These are phyloP conservation scores for Leptomonas seymouri DNA, from an alignment of 208 protist genomes.

Conservation along the genomic window DNA sequence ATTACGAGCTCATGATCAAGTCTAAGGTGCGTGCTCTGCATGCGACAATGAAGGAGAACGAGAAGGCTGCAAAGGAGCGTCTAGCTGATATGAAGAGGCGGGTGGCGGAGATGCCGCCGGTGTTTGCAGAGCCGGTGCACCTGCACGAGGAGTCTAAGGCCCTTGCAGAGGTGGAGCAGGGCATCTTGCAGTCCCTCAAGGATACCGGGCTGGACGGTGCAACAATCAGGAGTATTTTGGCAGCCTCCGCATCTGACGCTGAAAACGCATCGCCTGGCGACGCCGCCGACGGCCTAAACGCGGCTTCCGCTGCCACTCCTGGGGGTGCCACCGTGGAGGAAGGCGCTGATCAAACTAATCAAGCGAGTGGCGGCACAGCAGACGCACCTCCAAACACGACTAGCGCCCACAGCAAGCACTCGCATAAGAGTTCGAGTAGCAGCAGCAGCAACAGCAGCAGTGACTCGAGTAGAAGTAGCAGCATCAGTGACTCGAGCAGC, in stretches of 20 bases:
- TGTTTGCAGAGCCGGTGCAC: constrained; percentile 82
- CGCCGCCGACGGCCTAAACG: background rate
- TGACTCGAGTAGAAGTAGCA: constrained; percentile 13
- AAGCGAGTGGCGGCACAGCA: background rate
- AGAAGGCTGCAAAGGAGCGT: constrained; percentile 45
- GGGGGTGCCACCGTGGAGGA: background rate
- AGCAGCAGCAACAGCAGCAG: constrained; percentile 16
- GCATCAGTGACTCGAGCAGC: constrained; percentile 2
- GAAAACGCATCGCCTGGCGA: constrained; percentile 1
- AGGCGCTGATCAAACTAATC: background rate
- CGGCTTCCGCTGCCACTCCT: background rate
- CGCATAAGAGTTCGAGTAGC: background rate
- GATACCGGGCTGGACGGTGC: constrained; percentile 61
- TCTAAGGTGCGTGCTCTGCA: constrained; percentile 68
- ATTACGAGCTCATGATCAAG: constrained; percentile 59
- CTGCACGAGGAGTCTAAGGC: constrained; percentile 66
- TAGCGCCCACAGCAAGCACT: background rate
- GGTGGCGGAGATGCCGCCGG: constrained; percentile 77
- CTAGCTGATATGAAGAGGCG: constrained; percentile 71
- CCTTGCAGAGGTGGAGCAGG: constrained; percentile 64
- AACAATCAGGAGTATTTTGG: constrained; percentile 62
- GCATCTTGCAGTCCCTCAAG: constrained; percentile 69
- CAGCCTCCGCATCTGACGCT: constrained; percentile 3
- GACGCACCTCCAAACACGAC: background rate
- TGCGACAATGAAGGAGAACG: constrained; percentile 51